Percentiles rank a stretch among this genome's conserved stretches.
Evolutionary conservation across 2,329 filamentous ascomycete genomes (phyloP).

Genomic region (Rhynchosporium graminicola): DNA sequence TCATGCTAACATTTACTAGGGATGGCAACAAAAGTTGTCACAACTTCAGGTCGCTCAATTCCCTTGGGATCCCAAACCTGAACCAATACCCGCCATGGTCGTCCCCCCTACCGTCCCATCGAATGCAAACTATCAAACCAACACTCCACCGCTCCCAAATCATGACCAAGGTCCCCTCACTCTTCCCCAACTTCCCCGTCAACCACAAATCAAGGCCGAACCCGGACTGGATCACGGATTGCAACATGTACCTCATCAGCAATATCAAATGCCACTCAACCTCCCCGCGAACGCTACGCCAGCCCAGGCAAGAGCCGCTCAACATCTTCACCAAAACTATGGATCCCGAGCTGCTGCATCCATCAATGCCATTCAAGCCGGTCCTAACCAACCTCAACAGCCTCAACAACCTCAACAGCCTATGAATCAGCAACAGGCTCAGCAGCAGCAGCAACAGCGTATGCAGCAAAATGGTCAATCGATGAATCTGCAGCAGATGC

Average conservation of each 20-base stretch:
- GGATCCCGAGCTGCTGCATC: slow-evolving; percentile 65
- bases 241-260: slow-evolving; percentile 17
- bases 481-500: slow-evolving; percentile 22
- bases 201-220: slow-evolving; percentile 46
- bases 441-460: slow-evolving; percentile 40
- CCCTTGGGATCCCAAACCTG: slow-evolving; percentile 90
- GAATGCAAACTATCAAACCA: slow-evolving; percentile 38
- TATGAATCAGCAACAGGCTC: slow-evolving; percentile 22
- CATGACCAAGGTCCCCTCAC: slow-evolving; percentile 27
- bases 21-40: slow-evolving; percentile 91
- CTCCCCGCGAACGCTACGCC: slow-evolving; percentile 39
- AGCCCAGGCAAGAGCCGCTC: slow-evolving; percentile 56
- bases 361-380: slow-evolving; percentile 59
- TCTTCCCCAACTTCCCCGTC: slow-evolving; percentile 32
- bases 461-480: slow-evolving; percentile 36
- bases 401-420: slow-evolving; percentile 21
- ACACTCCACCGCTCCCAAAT: slow-evolving; percentile 28
- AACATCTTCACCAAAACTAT: slow-evolving; percentile 60
- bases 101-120: slow-evolving; percentile 40
- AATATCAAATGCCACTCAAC: slow-evolving; percentile 32
- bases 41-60: slow-evolving; percentile 83
- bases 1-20: slow-evolving; percentile 53
- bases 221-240: slow-evolving; percentile 41
- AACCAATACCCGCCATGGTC: slow-evolving; percentile 51
- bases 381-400: slow-evolving; percentile 23